Evolutionary conservation across 1,284 basidiomycete genomes (phyloP), one percentile per base, ranked within the genome.

Genomic region (Xerocomus minutiporus): DNA sequence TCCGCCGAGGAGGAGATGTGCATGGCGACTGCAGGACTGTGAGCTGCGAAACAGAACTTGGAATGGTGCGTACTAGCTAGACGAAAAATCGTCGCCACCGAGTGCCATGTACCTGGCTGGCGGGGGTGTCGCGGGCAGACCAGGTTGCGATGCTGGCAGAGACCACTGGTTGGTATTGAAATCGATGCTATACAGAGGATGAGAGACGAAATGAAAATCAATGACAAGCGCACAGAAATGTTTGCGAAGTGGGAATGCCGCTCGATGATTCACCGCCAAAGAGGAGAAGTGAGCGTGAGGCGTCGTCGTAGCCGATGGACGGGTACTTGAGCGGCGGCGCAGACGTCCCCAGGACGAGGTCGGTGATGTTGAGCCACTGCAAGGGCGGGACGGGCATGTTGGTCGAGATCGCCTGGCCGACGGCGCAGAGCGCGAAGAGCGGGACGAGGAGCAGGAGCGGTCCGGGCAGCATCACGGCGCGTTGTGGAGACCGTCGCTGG

Each of bases 311-410:
- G 15, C 85, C 86, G 58, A 90, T 82, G 40, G 83, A 78, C 11
- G 86, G 80, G 61, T 88, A 83, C 66, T 80, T 86, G 57, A 90
- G 75, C 25, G 84, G 78, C 8, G 85, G 82, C 2, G 84, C 78
- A 29, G 73, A 60, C 4, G 81, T 64, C 31, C 85, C 85, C 28
- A 66, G 69, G 42, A 86, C 70, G 46, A 81, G 69, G 54, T 57
- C 53, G 15, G 83, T 79, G 59, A 91, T 71, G 66, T 88, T 86
- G 61, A 91, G 80, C 88, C 88, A 91, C 72, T 85, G 81, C 7
- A 83, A 71, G 23, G 83, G 82, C 15, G 80, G 80, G 8, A 73
- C 59, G n/a, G 69, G 56, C 41, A 70, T 71, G 57, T 35, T 63
- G 4, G 74, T 74, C 17, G 74, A 70, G 50, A 75, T 69, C 11